A percentile compares a stretch with the other conserved stretches of the same genome.
Evolutionary conservation across 1,284 basidiomycete species (phyloP).

Genomic region (Sphaerobolus stellatus): DNA sequence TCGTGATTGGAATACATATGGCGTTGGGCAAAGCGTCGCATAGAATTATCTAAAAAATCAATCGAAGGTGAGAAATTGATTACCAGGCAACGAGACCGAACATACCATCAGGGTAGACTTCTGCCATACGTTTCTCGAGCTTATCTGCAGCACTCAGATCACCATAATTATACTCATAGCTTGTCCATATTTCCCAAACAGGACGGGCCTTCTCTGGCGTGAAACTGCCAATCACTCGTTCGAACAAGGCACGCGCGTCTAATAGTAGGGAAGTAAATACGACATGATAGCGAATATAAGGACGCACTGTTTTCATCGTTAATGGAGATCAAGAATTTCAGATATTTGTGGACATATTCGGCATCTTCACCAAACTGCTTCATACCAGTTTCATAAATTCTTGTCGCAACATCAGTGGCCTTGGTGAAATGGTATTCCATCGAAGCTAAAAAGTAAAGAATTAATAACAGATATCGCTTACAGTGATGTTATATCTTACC

Average conservation of each 20-base stretch:
- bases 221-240: conserved; percentile 81
- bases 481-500: conserved; percentile 48
- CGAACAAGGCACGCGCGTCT: conserved; percentile 97
- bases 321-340: conserved; percentile 90
- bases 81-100: conserved; percentile 5
- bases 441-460: conserved; percentile 55
- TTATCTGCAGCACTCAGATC: conserved; percentile 88
- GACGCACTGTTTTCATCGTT: conserved; percentile 92
- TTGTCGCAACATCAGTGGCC: conserved; percentile 79
- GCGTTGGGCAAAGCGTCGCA: conserved; percentile 89
- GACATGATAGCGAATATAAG: neutral
- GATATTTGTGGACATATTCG: conserved; percentile 85
- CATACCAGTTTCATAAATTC: conserved; percentile 95
- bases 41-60: conserved; percentile 66
- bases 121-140: conserved; percentile 84
- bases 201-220: conserved; percentile 77
- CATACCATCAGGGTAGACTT: conserved; percentile 82
- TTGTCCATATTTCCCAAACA: conserved; percentile 94
- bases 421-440: conserved; percentile 97
- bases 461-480: conserved; percentile 1
- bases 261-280: conserved; percentile 13
- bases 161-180: conserved; percentile 94
- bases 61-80: conserved; percentile 3
- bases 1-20: conserved; percentile 89
- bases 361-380: conserved; percentile 82